Conservation (phyloP, 2,329 filamentous ascomycete genomes). For the Colletotrichum godetiae region DNA sequence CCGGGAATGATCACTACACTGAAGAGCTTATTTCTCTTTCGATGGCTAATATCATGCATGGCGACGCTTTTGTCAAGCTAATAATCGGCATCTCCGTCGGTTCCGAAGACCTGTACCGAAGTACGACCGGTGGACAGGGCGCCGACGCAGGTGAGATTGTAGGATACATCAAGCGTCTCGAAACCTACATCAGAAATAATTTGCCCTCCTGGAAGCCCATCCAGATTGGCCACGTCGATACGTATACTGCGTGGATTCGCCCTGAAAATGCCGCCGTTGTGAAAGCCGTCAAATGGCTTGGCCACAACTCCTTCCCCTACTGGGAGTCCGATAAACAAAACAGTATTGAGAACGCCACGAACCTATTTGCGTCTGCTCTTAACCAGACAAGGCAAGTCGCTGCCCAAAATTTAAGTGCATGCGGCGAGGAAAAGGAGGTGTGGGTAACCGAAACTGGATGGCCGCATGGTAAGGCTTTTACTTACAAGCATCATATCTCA, state of each 20-base stretch:
- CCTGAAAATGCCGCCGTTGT: slow-evolving; percentile 56
- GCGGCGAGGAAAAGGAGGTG: slow-evolving; percentile 54
- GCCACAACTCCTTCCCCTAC: slow-evolving; percentile 66
- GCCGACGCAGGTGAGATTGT: slow-evolving; percentile 60
- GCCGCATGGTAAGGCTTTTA: slow-evolving; percentile 52
- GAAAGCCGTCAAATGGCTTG: slow-evolving; percentile 62
- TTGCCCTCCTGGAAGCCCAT: slow-evolving; percentile 28
- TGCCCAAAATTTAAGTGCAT: slow-evolving; percentile 46
- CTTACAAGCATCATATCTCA: not conserved
- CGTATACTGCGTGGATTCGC: slow-evolving; percentile 64
- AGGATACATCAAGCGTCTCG: slow-evolving; percentile 49
- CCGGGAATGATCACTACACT: slow-evolving; percentile 49
- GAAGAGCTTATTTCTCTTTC: slow-evolving; percentile 63
- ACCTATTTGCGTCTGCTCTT: slow-evolving; percentile 53
- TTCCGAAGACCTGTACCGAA: slow-evolving; percentile 66
- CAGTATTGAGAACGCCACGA: slow-evolving; percentile 49
- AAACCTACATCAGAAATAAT: too few relatives aligned
- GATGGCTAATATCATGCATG: slow-evolving; percentile 57
- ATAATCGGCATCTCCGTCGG: slow-evolving; percentile 66
- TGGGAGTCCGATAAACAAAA: slow-evolving; percentile 54
- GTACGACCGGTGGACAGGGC: slow-evolving; percentile 22
- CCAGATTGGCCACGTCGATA: slow-evolving; percentile 67
- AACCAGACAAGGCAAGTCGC: slow-evolving; percentile 42
- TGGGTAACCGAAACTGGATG: slow-evolving; percentile 68
- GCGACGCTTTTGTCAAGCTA: slow-evolving; percentile 54